phyloP scores from a whole-genome alignment of 805 yeast species.

The Hanseniaspora clermontiae region DNA sequence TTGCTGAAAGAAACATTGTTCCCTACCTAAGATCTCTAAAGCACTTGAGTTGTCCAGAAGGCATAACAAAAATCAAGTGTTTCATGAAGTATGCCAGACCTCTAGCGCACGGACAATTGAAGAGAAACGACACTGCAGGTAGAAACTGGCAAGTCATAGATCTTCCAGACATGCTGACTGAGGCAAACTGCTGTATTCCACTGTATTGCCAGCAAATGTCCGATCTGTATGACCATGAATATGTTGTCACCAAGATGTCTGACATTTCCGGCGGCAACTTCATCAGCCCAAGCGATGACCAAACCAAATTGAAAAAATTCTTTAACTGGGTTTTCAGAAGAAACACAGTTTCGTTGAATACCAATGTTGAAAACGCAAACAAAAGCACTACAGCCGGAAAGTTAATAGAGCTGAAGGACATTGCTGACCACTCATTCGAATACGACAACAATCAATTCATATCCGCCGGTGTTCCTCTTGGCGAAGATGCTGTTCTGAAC shows the following conservation, averaged over 20 bases:
- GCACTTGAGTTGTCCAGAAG: conserved; percentile 61
- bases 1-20: conserved; percentile 49
- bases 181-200: conserved; percentile 52
- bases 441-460: conserved; percentile 47
- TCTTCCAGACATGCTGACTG: conserved; percentile 60
- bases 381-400: neutral
- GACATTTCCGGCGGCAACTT: neutral
- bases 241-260: conserved; percentile 24
- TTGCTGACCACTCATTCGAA: conserved; percentile 25
- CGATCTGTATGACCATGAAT: conserved; percentile 51
- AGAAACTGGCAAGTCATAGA: conserved; percentile 71
- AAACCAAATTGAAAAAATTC: neutral
- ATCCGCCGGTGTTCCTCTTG: conserved; percentile 81
- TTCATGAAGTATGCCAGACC: conserved; percentile 56
- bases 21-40: conserved; percentile 48
- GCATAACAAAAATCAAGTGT: conserved; percentile 56
- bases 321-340: neutral
- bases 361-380: neutral
- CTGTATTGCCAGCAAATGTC: conserved; percentile 63
- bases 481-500: conserved; percentile 66
- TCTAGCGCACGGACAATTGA: conserved; percentile 54
- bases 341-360: neutral
- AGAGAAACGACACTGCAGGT: conserved; percentile 52
- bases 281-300: neutral
- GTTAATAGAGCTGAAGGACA: conserved; percentile 1